Base-by-base conservation (phyloP, 2,329 filamentous ascomycete species). In the Mycogone perniciosa region DNA sequence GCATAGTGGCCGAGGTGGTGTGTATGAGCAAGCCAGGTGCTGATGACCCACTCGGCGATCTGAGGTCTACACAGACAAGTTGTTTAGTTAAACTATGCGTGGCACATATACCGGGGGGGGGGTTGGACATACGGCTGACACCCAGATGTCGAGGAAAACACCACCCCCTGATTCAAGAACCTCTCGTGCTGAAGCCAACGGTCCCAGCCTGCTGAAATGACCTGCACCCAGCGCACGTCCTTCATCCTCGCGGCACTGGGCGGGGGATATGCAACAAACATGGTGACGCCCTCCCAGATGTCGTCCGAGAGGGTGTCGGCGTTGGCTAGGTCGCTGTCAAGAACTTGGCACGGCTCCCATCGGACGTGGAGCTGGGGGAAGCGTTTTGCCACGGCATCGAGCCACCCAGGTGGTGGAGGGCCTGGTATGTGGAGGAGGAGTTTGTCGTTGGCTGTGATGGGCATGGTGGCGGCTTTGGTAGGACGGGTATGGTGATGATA, bases 221-320 rank as follows among this genome's bases (percentile, higher is more conserved):
- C 55, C 60, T 77, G 75, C n/a, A 77, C 67, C 51, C 68, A 74
- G 42, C 71, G 66, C 27, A 76, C 61, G 3, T 65, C 60, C 7
- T 61, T 57, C 33, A 73, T 60, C 40, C 62, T 48, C 29, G 63
- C 61, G 2, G 59, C 54, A 0, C 59, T 61, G 1, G 69, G 67
- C 4, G 69, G 62, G 30, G 60, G 54, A 48, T 64, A 65, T 4
- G 63, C 59, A 38, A 60, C 62, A 11, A 74, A 51, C 37, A 75
- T 56, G 0, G 73, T 76, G n/a, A 72, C 70, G 26, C 67, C 69
- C 1, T 70, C 64, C 63, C 64, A 74, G 0, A 61, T 47, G 7
- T 67, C 64, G 9, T 60, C 46, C 0, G 62, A 47, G 11, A 71
- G 51, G 7, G 65, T 55, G 8, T 67, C 59, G 1, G 60, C 54